phyloP scores from a whole-genome alignment of 257 asterid species.

The Solanum piurae region DNA sequence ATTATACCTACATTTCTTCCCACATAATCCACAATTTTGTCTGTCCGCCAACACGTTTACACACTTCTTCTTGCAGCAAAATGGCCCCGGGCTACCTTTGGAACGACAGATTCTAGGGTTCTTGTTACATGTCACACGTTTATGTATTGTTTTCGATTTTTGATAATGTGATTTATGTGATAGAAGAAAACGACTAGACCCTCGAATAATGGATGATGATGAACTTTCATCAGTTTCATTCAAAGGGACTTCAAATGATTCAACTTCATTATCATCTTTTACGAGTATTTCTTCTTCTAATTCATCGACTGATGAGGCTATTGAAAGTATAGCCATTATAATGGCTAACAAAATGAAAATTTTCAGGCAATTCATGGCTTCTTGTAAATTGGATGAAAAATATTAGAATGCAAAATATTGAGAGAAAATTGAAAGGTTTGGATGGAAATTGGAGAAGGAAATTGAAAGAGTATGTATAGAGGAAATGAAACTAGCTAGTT shows the following conservation, averaged over 20 bases:
- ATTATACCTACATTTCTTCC: conserved; percentile 33
- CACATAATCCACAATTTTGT: conserved; percentile 56
- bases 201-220: conserved; percentile 18
- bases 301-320: conserved; percentile 3
- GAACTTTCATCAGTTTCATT: background rate
- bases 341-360: conserved; percentile 16
- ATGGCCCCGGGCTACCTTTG: conserved; percentile 48
- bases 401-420: background rate
- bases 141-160: background rate
- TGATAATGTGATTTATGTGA: background rate
- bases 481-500: background rate
- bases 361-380: conserved; percentile 20
- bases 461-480: conserved; percentile 6
- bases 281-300: background rate
- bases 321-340: conserved; percentile 5
- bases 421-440: background rate
- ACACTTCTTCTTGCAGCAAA: conserved; percentile 60
- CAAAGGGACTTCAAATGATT: background rate
- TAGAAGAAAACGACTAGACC: conserved; percentile 33
- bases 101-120: conserved; percentile 37
- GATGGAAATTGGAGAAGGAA: background rate
- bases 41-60: conserved; percentile 30
- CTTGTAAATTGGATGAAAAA: background rate
- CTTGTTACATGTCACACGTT: conserved; percentile 29
- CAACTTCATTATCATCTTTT: background rate